phyloP scores from a whole-genome alignment of 495 filamentous ascomycete species.

The Hyphodiscus hymeniophilus region DNA sequence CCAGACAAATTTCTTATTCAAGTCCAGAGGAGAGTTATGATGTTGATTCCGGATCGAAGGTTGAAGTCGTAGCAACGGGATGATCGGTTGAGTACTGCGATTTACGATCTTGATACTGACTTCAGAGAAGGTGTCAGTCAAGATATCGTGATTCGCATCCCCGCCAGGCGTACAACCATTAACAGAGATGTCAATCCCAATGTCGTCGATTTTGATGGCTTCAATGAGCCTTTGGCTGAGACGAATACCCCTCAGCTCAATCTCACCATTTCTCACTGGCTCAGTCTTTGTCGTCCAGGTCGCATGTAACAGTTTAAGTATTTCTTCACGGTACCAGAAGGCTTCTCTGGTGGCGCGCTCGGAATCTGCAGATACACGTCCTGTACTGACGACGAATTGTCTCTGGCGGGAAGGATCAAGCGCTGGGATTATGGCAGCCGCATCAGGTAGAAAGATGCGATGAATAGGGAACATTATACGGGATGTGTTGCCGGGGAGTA shows the following conservation, averaged over 20 bases:
- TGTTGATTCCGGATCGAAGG: slow-evolving; percentile 68
- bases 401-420: slow-evolving; percentile 68
- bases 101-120: slow-evolving; percentile 63
- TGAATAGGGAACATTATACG: slow-evolving; percentile 70
- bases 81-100: slow-evolving; percentile 56
- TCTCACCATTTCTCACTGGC: slow-evolving; percentile 51
- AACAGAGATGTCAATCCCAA: slow-evolving; percentile 58
- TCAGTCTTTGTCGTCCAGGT: slow-evolving; percentile 55
- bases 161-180: slow-evolving; percentile 21
- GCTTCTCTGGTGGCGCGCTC: slow-evolving; percentile 73
- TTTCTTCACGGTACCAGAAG: slow-evolving; percentile 87
- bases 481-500: slow-evolving; percentile 70
- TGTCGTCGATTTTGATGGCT: slow-evolving; percentile 70
- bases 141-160: slow-evolving; percentile 25
- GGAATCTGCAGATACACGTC: slow-evolving; percentile 66
- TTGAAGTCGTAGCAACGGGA: slow-evolving; percentile 67
- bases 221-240: slow-evolving; percentile 76
- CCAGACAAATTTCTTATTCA: slow-evolving; percentile 75
- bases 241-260: slow-evolving; percentile 68
- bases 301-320: slow-evolving; percentile 62
- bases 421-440: slow-evolving; percentile 68
- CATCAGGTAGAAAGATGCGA: slow-evolving; percentile 67
- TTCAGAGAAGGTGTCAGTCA: slow-evolving; percentile 62
- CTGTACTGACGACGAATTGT: slow-evolving; percentile 82
- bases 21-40: slow-evolving; percentile 67